phyloP scores from a whole-genome alignment of 768 basidiomycete genomes.

The Serendipita vermifera region DNA sequence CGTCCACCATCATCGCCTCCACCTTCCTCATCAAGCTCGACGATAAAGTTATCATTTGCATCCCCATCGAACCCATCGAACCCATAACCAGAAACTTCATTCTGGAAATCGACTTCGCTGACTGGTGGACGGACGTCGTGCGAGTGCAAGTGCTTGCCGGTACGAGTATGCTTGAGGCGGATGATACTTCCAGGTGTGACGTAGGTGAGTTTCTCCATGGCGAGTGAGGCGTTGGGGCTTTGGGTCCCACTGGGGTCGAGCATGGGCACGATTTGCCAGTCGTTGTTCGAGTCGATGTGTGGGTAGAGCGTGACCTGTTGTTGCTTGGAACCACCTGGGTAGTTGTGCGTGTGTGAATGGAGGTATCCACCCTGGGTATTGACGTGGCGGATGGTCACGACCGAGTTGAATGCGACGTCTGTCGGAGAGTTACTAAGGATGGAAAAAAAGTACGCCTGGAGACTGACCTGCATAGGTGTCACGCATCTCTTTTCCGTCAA shows the following conservation, averaged over 20 bases:
- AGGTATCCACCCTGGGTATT: constrained; percentile 99
- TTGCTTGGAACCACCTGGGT: constrained; percentile 84
- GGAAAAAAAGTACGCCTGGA: neutral
- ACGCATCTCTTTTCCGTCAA: constrained; percentile 77
- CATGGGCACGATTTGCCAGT: constrained; percentile 59
- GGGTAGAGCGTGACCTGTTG: constrained; percentile 99
- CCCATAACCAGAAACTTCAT: constrained; percentile 93
- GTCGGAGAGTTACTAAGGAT: neutral
- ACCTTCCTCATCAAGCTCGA: constrained; percentile 53
- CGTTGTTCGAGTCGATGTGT: constrained; percentile 92
- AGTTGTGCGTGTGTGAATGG: constrained; percentile 85
- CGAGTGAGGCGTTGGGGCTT: constrained; percentile 22
- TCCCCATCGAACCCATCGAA: constrained; percentile 76
- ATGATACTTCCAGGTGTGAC: constrained; percentile 55
- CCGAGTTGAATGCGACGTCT: constrained; percentile 82
- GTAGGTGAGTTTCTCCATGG: constrained; percentile 41
- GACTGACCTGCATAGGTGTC: constrained; percentile 79
- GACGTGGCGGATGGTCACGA: constrained; percentile 71
- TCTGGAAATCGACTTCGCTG: constrained; percentile 97
- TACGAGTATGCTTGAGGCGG: constrained; percentile 66
- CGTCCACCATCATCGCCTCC: constrained; percentile 9
- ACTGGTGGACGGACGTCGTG: constrained; percentile 92
- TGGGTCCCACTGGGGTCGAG: constrained; percentile 17
- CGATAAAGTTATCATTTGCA: constrained; percentile 82
- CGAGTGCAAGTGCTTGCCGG: constrained; percentile 82